Evolutionary conservation across 164 flowering plant genomes (phyloP), one percentile per base, ranked within the genome.

Genomic region (Macadamia integrifolia): DNA sequence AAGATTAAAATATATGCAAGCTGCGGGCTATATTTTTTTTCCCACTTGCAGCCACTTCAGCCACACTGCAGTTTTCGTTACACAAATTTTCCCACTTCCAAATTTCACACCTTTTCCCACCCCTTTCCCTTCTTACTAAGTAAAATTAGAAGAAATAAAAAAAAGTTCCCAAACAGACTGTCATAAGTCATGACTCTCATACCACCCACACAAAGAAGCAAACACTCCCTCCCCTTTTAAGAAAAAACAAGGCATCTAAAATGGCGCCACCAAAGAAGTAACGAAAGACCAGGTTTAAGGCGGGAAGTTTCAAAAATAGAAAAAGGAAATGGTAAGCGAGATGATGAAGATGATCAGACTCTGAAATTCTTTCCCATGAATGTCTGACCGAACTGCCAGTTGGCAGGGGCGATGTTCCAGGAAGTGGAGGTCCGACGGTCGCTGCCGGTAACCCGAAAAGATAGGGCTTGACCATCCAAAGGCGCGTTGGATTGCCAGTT

Each of bases 301-400:
- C 69, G 73, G 71, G 71, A 64, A 60, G 2, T 55, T 42, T 42
- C 15, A 58, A 29, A 30, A 44, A 12, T n/a, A 43, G 3, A 9
- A 6, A 49, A 8, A 49, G 50, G 17, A 29, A 44, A 12, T 23
- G 23, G 23, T 23, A 29, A 35, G 5, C 3, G 40, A 35, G 5
- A 35, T 2, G 40, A 35, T 2, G 5, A 35, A 35, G 40, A 44
- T 7, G 4, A 12, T 76, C 62, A 89, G 69, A 86, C 89, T 72
- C 88, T 76, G 83, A 86, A 90, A 53, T 90, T 90, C 74, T 87
- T 88, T 6, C 93, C 96, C 28, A 70, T 14, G 75, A 85, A 90
- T 9, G 96, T 86, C 60, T 88, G 91, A 18, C 96, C 96, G 60
- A 87, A 88, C 60, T 85, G 87, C 96, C 96, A 90, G 60, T 80